Base-by-base conservation (phyloP, 1,284 basidiomycete genomes). In the Heterobasidion parviporum region DNA sequence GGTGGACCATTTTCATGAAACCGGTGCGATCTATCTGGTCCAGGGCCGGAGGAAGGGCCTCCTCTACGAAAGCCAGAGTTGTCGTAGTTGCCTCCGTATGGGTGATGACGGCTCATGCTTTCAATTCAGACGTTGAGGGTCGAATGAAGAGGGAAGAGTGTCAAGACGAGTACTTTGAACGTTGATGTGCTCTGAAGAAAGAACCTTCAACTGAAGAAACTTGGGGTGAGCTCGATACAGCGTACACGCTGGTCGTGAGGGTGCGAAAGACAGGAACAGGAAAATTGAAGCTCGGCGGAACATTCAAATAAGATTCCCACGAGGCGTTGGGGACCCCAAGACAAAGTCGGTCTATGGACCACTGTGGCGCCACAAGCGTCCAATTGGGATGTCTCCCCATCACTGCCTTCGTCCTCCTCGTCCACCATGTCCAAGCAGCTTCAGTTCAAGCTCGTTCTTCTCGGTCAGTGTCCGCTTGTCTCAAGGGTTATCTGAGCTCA, bases 381-480 rank as follows among this genome's bases (percentile, higher is more conserved):
- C 38, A 32, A 18, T n/a, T n/a, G 26, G 18, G 10, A 14, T 48
- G 46, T 12, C 7, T 18, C 61, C 61, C 55, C 57, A 52, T 50
- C 53, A 54, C 53, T 50, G 49, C 59, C 58, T 61, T 60, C 62
- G 57, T 65, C 61, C 65, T 61, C 58, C 62, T 60, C 61, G 55
- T 55, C 57, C 57, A 41, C 47, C 70, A 89, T 89, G 87, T 87
- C 88, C 58, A 89, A 88, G 70, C 88, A 91, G 71, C 87, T 80
- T 63, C 89, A 91, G 73, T 91, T 90, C 74, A 96, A 96, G 72
- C 88, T 96, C 62, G 93, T 96, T 57, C 81, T 96, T 44, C 82
- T 96, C 59, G 93, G 93, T 94, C 53, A 60, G 78, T 71, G 8
- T 50, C 2, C 34, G 44, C 5, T 26, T 26, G 26, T 26, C 1